A percentile compares a stretch with the other conserved stretches of the same genome.
Evolutionary conservation across 768 basidiomycete species (phyloP).

Genomic region (Mycena vitilis): DNA sequence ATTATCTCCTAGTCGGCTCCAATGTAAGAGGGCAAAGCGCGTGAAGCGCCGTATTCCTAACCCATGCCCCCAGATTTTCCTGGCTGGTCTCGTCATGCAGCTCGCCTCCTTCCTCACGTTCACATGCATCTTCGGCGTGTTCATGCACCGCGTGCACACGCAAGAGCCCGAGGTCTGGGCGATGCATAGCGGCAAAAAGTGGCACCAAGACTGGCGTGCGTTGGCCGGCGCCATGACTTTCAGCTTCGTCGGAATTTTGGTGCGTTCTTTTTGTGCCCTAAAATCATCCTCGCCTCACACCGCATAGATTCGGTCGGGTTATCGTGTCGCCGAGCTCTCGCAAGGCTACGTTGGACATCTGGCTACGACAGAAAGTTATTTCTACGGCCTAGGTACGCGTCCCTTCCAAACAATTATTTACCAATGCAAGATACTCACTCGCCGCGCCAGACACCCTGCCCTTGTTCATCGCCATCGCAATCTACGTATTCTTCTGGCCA

Average conservation of each 20-base stretch:
- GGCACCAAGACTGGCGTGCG: conserved; percentile 70
- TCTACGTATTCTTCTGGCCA: conserved; percentile 75
- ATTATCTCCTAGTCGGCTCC: conserved; percentile 11
- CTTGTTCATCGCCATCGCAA: conserved; percentile 66
- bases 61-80: conserved; percentile 55
- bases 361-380: conserved; percentile 67
- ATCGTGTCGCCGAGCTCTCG: conserved; percentile 68
- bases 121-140: conserved; percentile 57
- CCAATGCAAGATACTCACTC: background rate
- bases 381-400: conserved; percentile 64
- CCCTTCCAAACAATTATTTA: background rate
- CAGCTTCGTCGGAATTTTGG: conserved; percentile 74
- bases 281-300: background rate
- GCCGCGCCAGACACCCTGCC: conserved; percentile 62
- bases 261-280: conserved; percentile 44
- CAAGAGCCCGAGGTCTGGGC: conserved; percentile 55
- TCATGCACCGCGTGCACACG: conserved; percentile 60
- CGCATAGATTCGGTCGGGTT: conserved; percentile 70
- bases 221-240: conserved; percentile 62
- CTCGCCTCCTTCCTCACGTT: conserved; percentile 65
- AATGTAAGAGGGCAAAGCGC: background rate
- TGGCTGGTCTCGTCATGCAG: conserved; percentile 68
- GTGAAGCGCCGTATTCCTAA: background rate
- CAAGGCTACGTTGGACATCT: conserved; percentile 72
- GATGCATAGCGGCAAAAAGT: conserved; percentile 49